Percentiles rank a stretch among this genome's conserved stretches.
These are phyloP conservation scores for Malania oleifera DNA, from an alignment of 164 flowering plant species.

Conservation along the genomic window DNA sequence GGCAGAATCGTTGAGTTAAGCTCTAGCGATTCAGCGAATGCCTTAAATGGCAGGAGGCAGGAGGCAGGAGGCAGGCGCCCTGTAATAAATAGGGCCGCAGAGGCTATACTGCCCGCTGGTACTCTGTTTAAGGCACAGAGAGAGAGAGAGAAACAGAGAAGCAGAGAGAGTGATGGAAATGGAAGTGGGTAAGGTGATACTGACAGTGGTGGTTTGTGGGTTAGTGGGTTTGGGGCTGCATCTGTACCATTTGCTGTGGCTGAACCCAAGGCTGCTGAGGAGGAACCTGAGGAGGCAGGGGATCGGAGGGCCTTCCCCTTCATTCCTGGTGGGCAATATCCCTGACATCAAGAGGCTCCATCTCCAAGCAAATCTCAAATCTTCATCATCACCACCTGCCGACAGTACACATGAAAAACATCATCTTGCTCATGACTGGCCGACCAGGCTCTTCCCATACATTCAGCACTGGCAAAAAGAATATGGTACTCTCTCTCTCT, in stretches of 20 bases:
- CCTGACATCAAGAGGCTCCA: not conserved
- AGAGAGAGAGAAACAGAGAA: too few relatives aligned
- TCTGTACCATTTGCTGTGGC: not conserved
- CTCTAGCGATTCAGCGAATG: too few relatives aligned
- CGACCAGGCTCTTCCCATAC: not conserved
- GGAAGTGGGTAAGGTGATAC: not conserved
- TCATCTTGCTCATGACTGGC: not conserved
- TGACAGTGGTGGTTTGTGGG: conserved; percentile 11
- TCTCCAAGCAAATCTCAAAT: not conserved
- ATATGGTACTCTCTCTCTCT: too few relatives aligned
- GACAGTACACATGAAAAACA: too few relatives aligned
- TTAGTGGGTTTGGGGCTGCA: conserved; percentile 1
- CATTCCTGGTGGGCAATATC: not conserved
- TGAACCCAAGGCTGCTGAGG: not conserved
- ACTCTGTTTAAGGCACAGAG: too few relatives aligned
- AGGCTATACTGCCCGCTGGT: too few relatives aligned
- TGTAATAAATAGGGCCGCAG: too few relatives aligned
- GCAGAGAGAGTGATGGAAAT: too few relatives aligned
- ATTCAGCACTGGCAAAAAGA: not conserved
- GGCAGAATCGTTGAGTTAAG: too few relatives aligned
- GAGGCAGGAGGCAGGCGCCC: too few relatives aligned
- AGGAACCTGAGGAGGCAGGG: not conserved
- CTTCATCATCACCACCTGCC: not conserved
- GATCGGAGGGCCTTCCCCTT: not conserved
- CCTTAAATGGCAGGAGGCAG: too few relatives aligned